Evolutionary conservation across 208 protist species (phyloP).

Genomic region (Leishmania braziliensis): DNA sequence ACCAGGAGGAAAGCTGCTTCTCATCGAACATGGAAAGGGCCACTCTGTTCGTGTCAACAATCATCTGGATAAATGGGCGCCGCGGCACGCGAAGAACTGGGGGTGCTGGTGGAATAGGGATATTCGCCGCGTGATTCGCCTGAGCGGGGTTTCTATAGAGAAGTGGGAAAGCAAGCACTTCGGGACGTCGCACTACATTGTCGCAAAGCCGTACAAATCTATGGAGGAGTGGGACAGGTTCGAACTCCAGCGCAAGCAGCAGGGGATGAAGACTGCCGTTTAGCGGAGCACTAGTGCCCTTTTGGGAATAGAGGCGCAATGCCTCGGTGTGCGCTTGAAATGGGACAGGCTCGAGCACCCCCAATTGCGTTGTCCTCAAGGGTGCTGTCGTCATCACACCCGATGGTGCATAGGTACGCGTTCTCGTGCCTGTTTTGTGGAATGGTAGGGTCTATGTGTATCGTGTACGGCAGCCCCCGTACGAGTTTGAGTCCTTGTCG

Average conservation of each 20-base stretch:
- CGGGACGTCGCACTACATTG: slow-evolving; percentile 87
- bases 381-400: too few species aligned
- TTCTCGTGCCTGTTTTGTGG: neutral
- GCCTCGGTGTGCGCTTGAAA: neutral
- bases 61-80: slow-evolving; percentile 86
- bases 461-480: neutral
- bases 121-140: slow-evolving; percentile 71
- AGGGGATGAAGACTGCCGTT: slow-evolving; percentile 12
- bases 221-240: slow-evolving; percentile 73
- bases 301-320: neutral
- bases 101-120: slow-evolving; percentile 92
- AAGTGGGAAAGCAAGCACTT: slow-evolving; percentile 83
- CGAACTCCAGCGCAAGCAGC: slow-evolving; percentile 20
- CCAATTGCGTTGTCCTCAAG: neutral
- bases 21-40: slow-evolving; percentile 89
- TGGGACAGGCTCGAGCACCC: neutral
- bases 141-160: slow-evolving; percentile 67
- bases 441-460: neutral
- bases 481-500: neutral
- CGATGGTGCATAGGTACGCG: neutral
- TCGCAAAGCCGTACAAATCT: slow-evolving; percentile 81
- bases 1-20: slow-evolving; percentile 80
- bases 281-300: neutral
- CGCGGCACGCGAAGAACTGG: slow-evolving; percentile 80
- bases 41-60: slow-evolving; percentile 69